Percentiles rank a stretch among this genome's conserved stretches.
Evolutionary conservation across 306 rosid genomes (phyloP).

Genomic region (Rosa persica): DNA sequence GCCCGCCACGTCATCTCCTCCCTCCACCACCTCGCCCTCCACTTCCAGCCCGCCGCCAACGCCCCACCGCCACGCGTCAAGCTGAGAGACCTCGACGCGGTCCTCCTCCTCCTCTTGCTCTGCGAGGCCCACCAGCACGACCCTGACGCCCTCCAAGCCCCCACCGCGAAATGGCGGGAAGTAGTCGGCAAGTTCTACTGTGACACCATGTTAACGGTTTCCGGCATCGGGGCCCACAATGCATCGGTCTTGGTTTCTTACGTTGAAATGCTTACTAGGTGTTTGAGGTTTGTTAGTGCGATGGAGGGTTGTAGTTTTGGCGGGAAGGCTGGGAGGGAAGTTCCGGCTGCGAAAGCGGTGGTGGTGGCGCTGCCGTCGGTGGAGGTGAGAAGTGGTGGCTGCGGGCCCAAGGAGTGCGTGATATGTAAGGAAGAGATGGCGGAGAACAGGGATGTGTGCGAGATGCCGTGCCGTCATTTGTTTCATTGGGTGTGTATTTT

Average conservation of each 20-base stretch:
- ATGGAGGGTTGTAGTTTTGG: conserved; percentile 30
- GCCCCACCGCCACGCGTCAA: conserved; percentile 26
- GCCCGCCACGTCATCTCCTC: conserved; percentile 71
- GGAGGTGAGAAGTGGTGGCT: conserved; percentile 33
- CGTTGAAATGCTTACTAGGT: conserved; percentile 55
- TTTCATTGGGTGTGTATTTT: conserved; percentile 86
- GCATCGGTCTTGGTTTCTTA: conserved; percentile 52
- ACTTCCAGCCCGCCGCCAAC: conserved; percentile 29
- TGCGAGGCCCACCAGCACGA: conserved; percentile 68
- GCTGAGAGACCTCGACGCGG: conserved; percentile 61
- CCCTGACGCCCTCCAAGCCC: conserved; percentile 47
- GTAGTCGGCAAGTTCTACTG: conserved; percentile 29
- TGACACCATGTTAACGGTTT: conserved; percentile 34
- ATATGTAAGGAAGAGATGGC: conserved; percentile 82
- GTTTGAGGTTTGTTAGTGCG: conserved; percentile 52
- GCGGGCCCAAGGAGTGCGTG: conserved; percentile 61
- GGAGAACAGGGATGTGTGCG: conserved; percentile 69
- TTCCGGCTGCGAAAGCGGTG: conserved; percentile 56
- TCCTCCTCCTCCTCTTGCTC: conserved; percentile 65
- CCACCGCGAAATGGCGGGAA: conserved; percentile 53
- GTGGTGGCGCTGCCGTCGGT: conserved; percentile 64
- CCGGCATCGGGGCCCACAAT: conserved; percentile 38
- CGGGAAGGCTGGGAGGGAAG: conserved; percentile 25
- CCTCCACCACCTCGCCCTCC: conserved; percentile 63
- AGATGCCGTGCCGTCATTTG: conserved; percentile 77